Evolutionary conservation across 1,139 yeast species (phyloP).

Genomic region (Debaryomyces nepalensis): DNA sequence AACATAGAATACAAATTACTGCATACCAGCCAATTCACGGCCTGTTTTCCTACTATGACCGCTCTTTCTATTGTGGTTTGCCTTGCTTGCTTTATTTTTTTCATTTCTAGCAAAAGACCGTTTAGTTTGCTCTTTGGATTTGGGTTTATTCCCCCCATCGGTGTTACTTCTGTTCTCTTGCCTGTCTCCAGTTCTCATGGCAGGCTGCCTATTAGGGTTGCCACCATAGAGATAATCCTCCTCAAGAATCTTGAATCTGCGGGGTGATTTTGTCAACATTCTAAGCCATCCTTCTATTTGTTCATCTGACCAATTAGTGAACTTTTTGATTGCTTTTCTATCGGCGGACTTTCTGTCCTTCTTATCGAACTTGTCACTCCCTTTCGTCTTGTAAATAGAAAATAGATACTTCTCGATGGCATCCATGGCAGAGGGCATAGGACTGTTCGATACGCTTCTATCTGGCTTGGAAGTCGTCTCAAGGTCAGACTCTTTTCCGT

Average conservation of each 20-base stretch:
- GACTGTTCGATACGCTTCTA: slow-evolving; percentile 5
- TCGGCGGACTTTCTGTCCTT: slow-evolving; percentile 53
- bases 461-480: not conserved
- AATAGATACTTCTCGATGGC: slow-evolving; percentile 57
- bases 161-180: slow-evolving; percentile 19
- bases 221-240: slow-evolving; percentile 58
- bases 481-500: slow-evolving; percentile 10
- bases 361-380: slow-evolving; percentile 52
- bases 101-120: slow-evolving; percentile 49
- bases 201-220: slow-evolving; percentile 24
- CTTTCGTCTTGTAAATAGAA: slow-evolving; percentile 57
- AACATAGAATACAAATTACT: slow-evolving; percentile 32
- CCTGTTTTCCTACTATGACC: slow-evolving; percentile 59
- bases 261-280: slow-evolving; percentile 70
- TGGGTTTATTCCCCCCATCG: not conserved
- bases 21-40: slow-evolving; percentile 69
- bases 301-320: slow-evolving; percentile 79
- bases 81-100: slow-evolving; percentile 58
- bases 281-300: slow-evolving; percentile 94
- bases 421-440: slow-evolving; percentile 3
- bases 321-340: slow-evolving; percentile 56
- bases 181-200: slow-evolving; percentile 13
- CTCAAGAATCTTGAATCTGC: slow-evolving; percentile 62
- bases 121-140: slow-evolving; percentile 30
- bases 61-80: slow-evolving; percentile 66